Evolutionary conservation across 768 basidiomycete genomes (phyloP), one percentile per base, ranked within the genome.

Genomic region (Russula emetica): DNA sequence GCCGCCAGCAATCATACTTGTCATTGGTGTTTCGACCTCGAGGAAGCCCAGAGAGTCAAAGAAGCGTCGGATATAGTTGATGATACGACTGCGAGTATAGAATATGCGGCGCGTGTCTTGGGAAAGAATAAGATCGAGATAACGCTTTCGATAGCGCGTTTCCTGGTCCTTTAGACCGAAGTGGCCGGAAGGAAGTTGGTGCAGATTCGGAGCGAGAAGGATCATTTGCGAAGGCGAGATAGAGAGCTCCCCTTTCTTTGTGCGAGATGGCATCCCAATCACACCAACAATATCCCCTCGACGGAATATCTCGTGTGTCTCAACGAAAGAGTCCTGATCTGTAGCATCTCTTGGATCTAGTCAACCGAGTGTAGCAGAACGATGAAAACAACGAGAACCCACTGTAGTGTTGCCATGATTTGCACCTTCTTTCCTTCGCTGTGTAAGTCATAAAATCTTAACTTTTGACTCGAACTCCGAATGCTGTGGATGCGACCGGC

Each of bases 11-110:
- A 92, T 84, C 80, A 97, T 84, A 71, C 89, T 94, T 77, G 91
- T 99, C 82, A 99, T 97, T 7, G 97, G 97, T 1, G 97, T 99
- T 77, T 99, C 96, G 66, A 98, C 95, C 77, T 99, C 97, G 76
- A 98, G 85, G 82, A 99, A 99, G 50, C 96, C 97, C 24, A 89
- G 84, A 69, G 81, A 77, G 74, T 97, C 94, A 61, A 99, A 77
- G 83, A 85, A 99, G 68, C 87, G 88, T 51, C 97, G 86, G 69
- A 97, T 78, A 76, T 97, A 96, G 80, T 93, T 94, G 78, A 99
- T 82, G 73, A 97, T 89, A 71, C 83, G 85, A 74, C 87, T 86
- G 65, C 97, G 87, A 30, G 91, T 89, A 77, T 95, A 78, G 78
- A 98, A 99, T 67, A 95, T 86, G 69, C 86, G 85, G 66, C 97